Base-by-base conservation (phyloP, 2,329 filamentous ascomycete species). In the Aspergillus novoparasiticus region DNA sequence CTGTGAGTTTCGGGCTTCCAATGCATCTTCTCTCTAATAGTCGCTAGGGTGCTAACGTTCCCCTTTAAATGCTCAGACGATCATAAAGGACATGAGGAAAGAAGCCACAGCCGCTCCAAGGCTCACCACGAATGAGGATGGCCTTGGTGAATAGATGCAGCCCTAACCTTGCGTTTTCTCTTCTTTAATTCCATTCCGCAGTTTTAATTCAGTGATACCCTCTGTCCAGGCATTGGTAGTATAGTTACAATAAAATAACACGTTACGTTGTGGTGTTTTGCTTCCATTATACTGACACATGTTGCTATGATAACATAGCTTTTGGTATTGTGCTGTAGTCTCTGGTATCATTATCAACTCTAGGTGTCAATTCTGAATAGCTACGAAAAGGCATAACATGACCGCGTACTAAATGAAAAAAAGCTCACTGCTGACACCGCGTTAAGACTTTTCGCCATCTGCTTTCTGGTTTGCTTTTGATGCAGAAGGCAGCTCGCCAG, bases 1-100 rank as follows among this genome's bases (percentile, higher is more conserved):
- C 94, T 28, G 95, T 98, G 85, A 74, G 92, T 82, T 66, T 21
- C 56, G 28, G 3, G 30, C 26, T 54, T 1, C 23, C 46, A 6
- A 41, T 28, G 16, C 5, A 59, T 41, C 32, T 36, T 34, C 4
- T 16, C 9, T 36, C 23, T 28, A 16, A 48, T 26, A 50, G 19
- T 57, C 43, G 9, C 51, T 50, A 34, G 26, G 28, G 50, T n/a
- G 41, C 57, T 60, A 54, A 65, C 56, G 63, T 41, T 48, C 26
- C 30, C 58, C 66, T 46, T 61, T 54, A 53, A 53, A 63, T 61
- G 45, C 61, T 21, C 59, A 82, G 81, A 76, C 76, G 57, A 80
- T 82, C 28, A 82, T 83, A 58, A 79, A 81, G 64, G 80, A 83
- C 65, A 65, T 83, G 41, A 73, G 80, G 54, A 79, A 76, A 63